Base-by-base conservation (phyloP, 768 basidiomycete genomes). In the Suillus ampliporus region DNA sequence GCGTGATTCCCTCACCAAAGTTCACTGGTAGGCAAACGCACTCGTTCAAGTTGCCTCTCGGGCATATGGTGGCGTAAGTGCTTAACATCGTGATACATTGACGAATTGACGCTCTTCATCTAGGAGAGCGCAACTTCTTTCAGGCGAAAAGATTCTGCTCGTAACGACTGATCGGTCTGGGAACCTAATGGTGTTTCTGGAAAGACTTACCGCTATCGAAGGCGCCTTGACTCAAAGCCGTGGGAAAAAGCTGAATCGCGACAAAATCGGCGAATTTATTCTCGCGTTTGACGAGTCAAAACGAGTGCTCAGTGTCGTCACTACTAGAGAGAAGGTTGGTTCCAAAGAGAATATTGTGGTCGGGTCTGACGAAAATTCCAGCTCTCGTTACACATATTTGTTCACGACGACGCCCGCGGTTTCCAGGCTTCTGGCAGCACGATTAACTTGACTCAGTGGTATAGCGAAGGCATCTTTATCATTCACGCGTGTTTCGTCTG, bases 281-380 rank as follows among this genome's bases (percentile, higher is more conserved):
- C 59, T 87, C 5, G 77, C 86, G 0, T 86, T 80, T 63, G 85
- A 88, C 50, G 86, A 88, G 65, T 69, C 74, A 13, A 84, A 79
- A 63, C 79, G 82, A 2, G 78, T 83, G 70, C 66, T 88, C n/a
- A 79, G 80, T 0, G 61, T 87, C 0, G 81, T 84, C 52, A n/a
- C n/a, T n/a, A 73, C 79, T 5, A 68, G 77, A 0, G 74, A 74
- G 7, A 85, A 81, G 76, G 84, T 80, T 23, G 1, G 60, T 57
- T 35, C 15, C 35, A 34, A 10, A 14, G 8, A 2, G 3, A 56
- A 21, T 26, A 7, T 51, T 19, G 2, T 21, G 7, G 15, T 13
- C 14, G 11, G 19, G n/a, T 19, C 35, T 46, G 26, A 72, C 26
- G 11, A 6, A 5, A 21, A 15, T 37, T 15, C 11, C 52, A 83